Evolutionary conservation across 306 rosid species (phyloP), one percentile per base, ranked within the genome.

Genomic region (Pachyrhizus erosus): DNA sequence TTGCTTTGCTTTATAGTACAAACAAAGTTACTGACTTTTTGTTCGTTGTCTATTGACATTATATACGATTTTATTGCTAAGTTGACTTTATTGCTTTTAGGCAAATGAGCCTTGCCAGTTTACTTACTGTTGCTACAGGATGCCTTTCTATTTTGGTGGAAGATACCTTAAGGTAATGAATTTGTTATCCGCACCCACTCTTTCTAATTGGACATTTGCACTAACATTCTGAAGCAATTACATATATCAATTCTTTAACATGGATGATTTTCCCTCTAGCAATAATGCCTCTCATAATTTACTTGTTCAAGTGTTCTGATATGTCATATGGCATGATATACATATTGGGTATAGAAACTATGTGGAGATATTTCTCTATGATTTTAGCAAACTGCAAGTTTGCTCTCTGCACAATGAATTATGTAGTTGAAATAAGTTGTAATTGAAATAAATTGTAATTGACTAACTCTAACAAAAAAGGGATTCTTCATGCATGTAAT

Each of bases 131-230:
- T 90, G 90, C 88, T 77, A 70, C 78, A 77, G 93, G 61, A 84
- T 88, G 7, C 92, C 91, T 43, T 73, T 91, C 75, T 95, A 82
- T 87, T 76, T 95, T 85, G 93, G 92, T 85, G 98, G 98, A 84
- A 87, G 98, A 89, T 95, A 93, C 86, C 86, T 91, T 61, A 93
- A 91, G 94, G 98, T 93, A 80, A 70, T 45, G 76, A 13, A 37
- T 15, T 70, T 70, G 58, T 79, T 73, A 29, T 27, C 65, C 84
- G 5, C 86, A 75, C 18, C 43, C 84, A 5, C 82, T 81, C n/a
- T 4, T 76, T 29, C 72, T 70, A 45, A 33, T 13, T 61, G 68
- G 67, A 61, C 68, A 14, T 26, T 58, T 69, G 57, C 24, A 58
- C 2, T 76, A 14, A 61, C 60, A 26, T 68, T 67, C 51, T 79